These are phyloP conservation scores for Polychaeton citri DNA, from an alignment of 2,329 filamentous ascomycete species.

Conservation along the genomic window DNA sequence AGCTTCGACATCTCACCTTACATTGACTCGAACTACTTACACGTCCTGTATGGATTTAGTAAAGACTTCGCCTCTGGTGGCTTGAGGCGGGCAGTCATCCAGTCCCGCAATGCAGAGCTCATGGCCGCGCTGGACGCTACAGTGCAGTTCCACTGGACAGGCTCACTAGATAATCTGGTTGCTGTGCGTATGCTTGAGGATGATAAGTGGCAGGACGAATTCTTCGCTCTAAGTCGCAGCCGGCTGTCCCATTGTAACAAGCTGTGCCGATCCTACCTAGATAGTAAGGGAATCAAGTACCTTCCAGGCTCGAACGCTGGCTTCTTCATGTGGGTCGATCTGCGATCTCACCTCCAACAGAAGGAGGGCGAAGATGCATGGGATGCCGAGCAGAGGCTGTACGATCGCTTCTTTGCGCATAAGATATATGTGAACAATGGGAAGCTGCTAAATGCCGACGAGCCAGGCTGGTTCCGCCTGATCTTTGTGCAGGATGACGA, in stretches of 20 bases:
- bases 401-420: slow-evolving; percentile 28
- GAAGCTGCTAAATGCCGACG: slow-evolving; percentile 31
- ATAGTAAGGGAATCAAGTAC: slow-evolving; percentile 25
- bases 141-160: slow-evolving; percentile 16
- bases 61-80: slow-evolving; percentile 24
- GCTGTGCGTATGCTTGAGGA: slow-evolving; percentile 21
- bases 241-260: slow-evolving; percentile 11
- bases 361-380: slow-evolving; percentile 11
- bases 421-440: slow-evolving; percentile 40
- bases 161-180: slow-evolving; percentile 18
- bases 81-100: slow-evolving; percentile 17
- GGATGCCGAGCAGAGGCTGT: slow-evolving; percentile 33
- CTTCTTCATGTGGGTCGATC: slow-evolving; percentile 34
- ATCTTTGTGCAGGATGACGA: slow-evolving; percentile 34
- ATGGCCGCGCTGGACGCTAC: slow-evolving; percentile 12
- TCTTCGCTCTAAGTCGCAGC: slow-evolving; percentile 7
- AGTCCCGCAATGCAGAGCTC: slow-evolving; percentile 14
- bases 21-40: slow-evolving; percentile 10
- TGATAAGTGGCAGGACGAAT: slow-evolving; percentile 11
- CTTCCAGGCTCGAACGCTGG: slow-evolving; percentile 28
- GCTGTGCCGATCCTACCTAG: slow-evolving; percentile 9
- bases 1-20: slow-evolving; percentile 9
- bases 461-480: slow-evolving; percentile 41
- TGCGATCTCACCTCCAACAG: slow-evolving; percentile 27
- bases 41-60: slow-evolving; percentile 21